Evolutionary conservation across 805 yeast genomes (phyloP).

Genomic region (Saccharomycopsis sp.): DNA sequence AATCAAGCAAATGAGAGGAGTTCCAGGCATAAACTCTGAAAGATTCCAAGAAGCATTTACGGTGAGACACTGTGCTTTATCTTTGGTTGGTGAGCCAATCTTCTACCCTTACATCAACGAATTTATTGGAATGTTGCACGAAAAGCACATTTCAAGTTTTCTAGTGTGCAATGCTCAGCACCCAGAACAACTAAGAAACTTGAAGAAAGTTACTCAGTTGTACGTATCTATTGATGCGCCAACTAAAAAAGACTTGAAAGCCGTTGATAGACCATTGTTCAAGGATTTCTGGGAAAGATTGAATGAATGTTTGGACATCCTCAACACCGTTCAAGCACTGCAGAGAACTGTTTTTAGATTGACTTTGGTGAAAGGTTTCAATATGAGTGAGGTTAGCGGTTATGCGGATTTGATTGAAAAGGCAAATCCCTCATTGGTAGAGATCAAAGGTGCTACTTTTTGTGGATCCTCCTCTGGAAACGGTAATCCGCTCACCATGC

Average conservation of each 20-base stretch:
- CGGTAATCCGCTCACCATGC: conserved; percentile 89
- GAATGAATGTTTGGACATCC: conserved; percentile 68
- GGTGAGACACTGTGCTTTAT: conserved; percentile 85
- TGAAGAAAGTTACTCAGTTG: conserved; percentile 77
- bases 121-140: conserved; percentile 74
- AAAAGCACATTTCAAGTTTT: conserved; percentile 71
- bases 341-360: conserved; percentile 88
- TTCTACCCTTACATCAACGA: conserved; percentile 87
- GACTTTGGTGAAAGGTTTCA: conserved; percentile 88
- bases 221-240: conserved; percentile 93
- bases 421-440: conserved; percentile 81
- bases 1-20: conserved; percentile 91
- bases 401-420: conserved; percentile 81
- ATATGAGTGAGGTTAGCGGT: conserved; percentile 68
- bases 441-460: conserved; percentile 90
- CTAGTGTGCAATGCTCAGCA: conserved; percentile 95
- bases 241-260: conserved; percentile 68
- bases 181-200: conserved; percentile 66
- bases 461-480: conserved; percentile 82
- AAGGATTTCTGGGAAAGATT: conserved; percentile 91
- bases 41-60: conserved; percentile 85
- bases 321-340: conserved; percentile 61
- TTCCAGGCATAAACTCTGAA: conserved; percentile 86
- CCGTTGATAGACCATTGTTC: conserved; percentile 81
- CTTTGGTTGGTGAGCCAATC: conserved; percentile 91